phyloP scores from a whole-genome alignment of 352 stramenopile species.

The Globisporangium irregulare region DNA sequence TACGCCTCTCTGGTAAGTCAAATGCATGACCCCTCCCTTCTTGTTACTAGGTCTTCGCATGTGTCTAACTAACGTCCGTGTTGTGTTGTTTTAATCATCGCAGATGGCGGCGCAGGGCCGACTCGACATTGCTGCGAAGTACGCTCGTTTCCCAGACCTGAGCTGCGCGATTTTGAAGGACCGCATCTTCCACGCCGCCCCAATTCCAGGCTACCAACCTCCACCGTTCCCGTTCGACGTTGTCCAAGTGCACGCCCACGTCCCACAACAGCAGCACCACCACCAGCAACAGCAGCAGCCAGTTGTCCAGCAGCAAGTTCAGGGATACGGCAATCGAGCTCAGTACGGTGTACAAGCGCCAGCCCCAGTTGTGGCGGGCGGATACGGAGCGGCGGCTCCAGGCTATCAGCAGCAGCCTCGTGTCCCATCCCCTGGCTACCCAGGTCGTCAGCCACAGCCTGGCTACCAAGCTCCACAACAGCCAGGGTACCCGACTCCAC shows the following conservation, averaged over 20 bases:
- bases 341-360: constrained; percentile 45
- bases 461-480: constrained; percentile 16
- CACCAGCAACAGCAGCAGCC: constrained; percentile 26
- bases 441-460: constrained; percentile 21
- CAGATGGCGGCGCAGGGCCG: constrained; percentile 92
- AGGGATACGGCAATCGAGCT: constrained; percentile 23
- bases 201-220: constrained; percentile 71
- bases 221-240: constrained; percentile 85
- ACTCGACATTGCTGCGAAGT: constrained; percentile 92
- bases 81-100: constrained; percentile 8
- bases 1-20: constrained; percentile 82
- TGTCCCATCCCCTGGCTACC: constrained; percentile 28
- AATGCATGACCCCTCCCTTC: background rate
- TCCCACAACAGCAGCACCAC: constrained; percentile 52
- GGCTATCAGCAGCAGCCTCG: constrained; percentile 41
- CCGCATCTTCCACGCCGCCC: constrained; percentile 82
- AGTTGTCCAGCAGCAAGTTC: constrained; percentile 13
- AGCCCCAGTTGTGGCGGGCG: constrained; percentile 27
- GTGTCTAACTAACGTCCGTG: background rate
- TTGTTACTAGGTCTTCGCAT: background rate
- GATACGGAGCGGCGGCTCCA: constrained; percentile 30
- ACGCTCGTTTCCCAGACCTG: constrained; percentile 78
- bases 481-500: constrained; percentile 12
- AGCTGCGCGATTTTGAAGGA: constrained; percentile 84
- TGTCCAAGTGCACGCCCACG: constrained; percentile 55